Evolutionary conservation across 345 rosid species (phyloP).

Genomic region (Psidium guajava): DNA sequence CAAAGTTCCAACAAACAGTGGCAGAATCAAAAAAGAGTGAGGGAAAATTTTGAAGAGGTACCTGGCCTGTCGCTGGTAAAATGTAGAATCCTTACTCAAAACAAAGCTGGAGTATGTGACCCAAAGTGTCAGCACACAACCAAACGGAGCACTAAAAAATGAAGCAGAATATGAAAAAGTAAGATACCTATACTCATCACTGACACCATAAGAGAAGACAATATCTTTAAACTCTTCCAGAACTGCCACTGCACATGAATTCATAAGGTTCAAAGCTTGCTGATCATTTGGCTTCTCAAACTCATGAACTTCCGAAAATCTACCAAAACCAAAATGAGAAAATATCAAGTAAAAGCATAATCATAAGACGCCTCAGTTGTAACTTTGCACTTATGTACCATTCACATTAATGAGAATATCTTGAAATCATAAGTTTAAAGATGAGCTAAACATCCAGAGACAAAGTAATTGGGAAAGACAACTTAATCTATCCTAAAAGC

Average conservation of each 20-base stretch:
- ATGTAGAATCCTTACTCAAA: slow-evolving; percentile 47
- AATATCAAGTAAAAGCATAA: background rate
- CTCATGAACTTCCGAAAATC: slow-evolving; percentile 74
- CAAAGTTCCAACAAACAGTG: background rate
- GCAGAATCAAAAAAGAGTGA: background rate
- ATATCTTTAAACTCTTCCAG: slow-evolving; percentile 62
- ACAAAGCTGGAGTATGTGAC: slow-evolving; percentile 43
- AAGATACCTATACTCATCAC: slow-evolving; percentile 81
- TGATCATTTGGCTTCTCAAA: slow-evolving; percentile 88
- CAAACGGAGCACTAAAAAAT: background rate
- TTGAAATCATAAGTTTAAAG: background rate
- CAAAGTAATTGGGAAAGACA: background rate
- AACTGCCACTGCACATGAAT: slow-evolving; percentile 71
- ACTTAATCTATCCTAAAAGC: background rate
- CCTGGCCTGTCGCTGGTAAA: slow-evolving; percentile 63
- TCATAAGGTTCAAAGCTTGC: slow-evolving; percentile 86
- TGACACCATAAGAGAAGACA: slow-evolving; percentile 69
- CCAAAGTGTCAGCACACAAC: background rate
- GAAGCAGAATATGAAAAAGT: background rate
- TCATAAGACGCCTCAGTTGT: background rate
- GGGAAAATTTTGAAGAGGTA: slow-evolving; percentile 5
- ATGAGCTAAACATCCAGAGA: background rate
- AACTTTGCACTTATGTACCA: background rate
- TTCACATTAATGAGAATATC: background rate
- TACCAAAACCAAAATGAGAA: slow-evolving; percentile 22